Base-by-base conservation (phyloP, 2,329 filamentous ascomycete species). In the Colletotrichum cuscutae region DNA sequence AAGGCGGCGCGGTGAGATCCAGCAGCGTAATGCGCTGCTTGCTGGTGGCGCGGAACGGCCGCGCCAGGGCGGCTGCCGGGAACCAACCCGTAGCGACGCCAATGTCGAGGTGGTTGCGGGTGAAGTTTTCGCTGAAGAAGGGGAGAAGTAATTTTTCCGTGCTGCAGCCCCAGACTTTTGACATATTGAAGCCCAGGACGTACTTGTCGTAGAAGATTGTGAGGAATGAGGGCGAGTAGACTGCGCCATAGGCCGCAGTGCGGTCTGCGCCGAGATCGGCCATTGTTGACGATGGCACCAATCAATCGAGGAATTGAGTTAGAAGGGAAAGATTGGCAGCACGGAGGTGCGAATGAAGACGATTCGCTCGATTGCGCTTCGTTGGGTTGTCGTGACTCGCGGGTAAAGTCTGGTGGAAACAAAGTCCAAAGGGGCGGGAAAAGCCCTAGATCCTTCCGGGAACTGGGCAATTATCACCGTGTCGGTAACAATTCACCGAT, bases 71-170 rank as follows among this genome's bases (percentile, higher is more conserved):
- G 12, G 70, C 72, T 30, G 80, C 77, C 1, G 81, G 82, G 61
- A 82, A 84, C 73, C 79, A 85, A 12, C 82, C 83, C 3, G 81
- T 81, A 1, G 80, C 83, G n/a, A 84, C 82, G 61, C 83, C 83
- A 28, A 82, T 77, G 75, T 85, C 83, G 24, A 85, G 79, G 68
- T 84, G 83, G 30, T 77, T 76, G n/a, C 74, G 60, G 6, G 81
- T 79, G 67, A 84, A 79, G 72, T 81, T 76, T 37, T 79, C 76
- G 59, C 71, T 71, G 76, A 83, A 84, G 49, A 83, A 79, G 4
- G 81, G 81, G 4, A 81, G 75, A 12, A 82, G 79, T 12, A 81
- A 61, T 5, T 67, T 61, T 0, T 65, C 65, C 9, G 79, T 80
- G 1, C 81, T 75, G 69, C 82, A 84, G 1, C 77, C 75, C 84